These are phyloP conservation scores for Buxus sempervirens DNA, from an alignment of 164 flowering plant species.

Conservation along the genomic window DNA sequence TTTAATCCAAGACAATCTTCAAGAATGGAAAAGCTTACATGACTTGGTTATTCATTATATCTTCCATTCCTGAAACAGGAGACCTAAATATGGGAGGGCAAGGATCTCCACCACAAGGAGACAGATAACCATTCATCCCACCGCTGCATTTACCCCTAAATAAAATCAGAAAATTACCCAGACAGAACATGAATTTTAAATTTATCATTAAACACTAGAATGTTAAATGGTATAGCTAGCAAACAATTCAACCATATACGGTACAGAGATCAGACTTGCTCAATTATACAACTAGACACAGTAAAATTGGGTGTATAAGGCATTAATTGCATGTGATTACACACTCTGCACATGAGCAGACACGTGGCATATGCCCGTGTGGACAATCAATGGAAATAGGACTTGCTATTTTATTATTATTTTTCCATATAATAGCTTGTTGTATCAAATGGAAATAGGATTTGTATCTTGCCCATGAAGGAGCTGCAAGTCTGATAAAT, in stretches of 20 bases:
- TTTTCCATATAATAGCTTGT: too few species aligned
- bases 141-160: constrained; percentile 68
- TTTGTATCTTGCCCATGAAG: too few species aligned
- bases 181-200: not conserved
- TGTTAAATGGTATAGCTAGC: not conserved
- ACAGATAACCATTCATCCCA: constrained; percentile 95
- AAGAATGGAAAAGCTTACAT: constrained; percentile 46
- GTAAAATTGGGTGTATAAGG: not conserved
- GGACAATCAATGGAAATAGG: too few species aligned
- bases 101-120: constrained; percentile 86
- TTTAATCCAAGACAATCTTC: too few species aligned
- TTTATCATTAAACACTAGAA: not conserved
- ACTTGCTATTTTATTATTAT: too few species aligned
- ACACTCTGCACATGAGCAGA: too few species aligned
- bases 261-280: not conserved
- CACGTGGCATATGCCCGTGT: too few species aligned
- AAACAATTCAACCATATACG: not conserved
- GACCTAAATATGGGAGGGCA: constrained; percentile 87
- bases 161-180: constrained; percentile 33
- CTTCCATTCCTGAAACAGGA: constrained; percentile 74
- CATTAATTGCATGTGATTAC: too few species aligned
- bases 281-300: not conserved
- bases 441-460: too few species aligned
- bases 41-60: constrained; percentile 85
- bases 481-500: too few species aligned